Evolutionary conservation across 495 filamentous ascomycete species (phyloP), one percentile per base, ranked within the genome.

Genomic region (Annulohypoxylon maeteangense): DNA sequence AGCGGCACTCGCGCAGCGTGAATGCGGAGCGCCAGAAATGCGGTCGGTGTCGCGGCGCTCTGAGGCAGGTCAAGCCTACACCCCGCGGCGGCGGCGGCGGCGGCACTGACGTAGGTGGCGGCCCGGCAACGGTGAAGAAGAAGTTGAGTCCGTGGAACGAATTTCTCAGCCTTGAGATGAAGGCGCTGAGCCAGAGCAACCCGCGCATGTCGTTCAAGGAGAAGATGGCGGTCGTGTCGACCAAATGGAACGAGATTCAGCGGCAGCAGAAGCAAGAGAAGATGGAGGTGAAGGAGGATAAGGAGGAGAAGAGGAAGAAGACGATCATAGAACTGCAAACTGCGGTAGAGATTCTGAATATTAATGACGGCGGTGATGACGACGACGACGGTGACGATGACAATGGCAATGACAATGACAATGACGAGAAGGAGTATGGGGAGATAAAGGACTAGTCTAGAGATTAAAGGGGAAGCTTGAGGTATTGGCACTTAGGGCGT

Each of bases 1-100:
- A 92, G 68, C 85, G 94, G 3, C 95, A 98, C 78, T 92, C 89
- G 1, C 92, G 91, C 81, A 94, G 91, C 66, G 89, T 98, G 47
- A 87, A 97, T 74, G 82, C 90, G 0, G 62, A 58, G 7, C 81
- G 84, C 14, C 86, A 91, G 23, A 82, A 82, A 7, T 98, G 95
- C 79, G 92, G 93, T 3, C 72, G 45, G 4, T 98, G 95, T 71
- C 86, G 85, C 62, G 86, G 89, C 0, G 65, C 74, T 11, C 75
- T 99, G 67, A 78, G 88, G 73, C 95, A 98, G 84, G 88, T 90
- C 11, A 92, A 92, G 79, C 95, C 95, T 0, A 85, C 85, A 58
- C 93, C 92, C 12, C 82, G 91, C 56, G 87, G 78, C 38, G 76
- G 36, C 31, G 51, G 66, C 36, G 29, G 27, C 16, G 14, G 29